phyloP scores from a whole-genome alignment of 305 asterid species.

The Solanum hybrid region DNA sequence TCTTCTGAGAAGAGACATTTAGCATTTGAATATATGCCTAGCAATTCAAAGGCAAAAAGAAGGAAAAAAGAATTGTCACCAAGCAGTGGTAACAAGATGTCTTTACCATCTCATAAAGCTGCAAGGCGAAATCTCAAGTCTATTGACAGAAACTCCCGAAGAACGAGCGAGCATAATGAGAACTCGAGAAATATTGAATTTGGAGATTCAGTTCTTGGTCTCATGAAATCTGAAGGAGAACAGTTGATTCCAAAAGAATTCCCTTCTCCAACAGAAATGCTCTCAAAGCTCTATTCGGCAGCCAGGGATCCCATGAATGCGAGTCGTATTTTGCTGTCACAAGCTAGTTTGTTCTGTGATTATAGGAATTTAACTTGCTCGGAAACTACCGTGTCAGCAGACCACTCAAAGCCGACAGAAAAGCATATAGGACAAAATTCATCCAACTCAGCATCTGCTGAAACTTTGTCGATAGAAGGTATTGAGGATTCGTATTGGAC shows the following conservation, averaged over 20 bases:
- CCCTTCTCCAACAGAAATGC: slow-evolving; percentile 38
- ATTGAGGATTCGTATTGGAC: slow-evolving; percentile 62
- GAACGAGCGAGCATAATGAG: neutral
- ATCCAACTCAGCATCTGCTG: slow-evolving; percentile 15
- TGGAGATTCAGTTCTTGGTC: neutral
- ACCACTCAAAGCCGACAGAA: slow-evolving; percentile 4
- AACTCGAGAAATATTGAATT: neutral
- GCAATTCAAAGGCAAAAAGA: slow-evolving; percentile 6
- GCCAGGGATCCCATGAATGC: slow-evolving; percentile 47
- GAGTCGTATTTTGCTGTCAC: slow-evolving; percentile 15
- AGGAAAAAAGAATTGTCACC: slow-evolving; percentile 7
- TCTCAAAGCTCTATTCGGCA: slow-evolving; percentile 33
- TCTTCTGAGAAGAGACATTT: slow-evolving; percentile 15
- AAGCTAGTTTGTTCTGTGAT: slow-evolving; percentile 31
- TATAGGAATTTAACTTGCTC: slow-evolving; percentile 33
- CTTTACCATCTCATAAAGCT: slow-evolving; percentile 2
- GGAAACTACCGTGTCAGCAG: slow-evolving; percentile 12
- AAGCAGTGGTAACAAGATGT: neutral
- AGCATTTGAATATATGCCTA: neutral
- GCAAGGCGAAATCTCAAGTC: slow-evolving; percentile 1
- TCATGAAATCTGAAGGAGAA: slow-evolving; percentile 15
- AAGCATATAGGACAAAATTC: slow-evolving; percentile 11
- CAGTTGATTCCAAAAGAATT: slow-evolving; percentile 17
- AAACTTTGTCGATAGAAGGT: slow-evolving; percentile 26
- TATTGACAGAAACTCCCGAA: neutral